A percentile compares a stretch with the other conserved stretches of the same genome.
phyloP scores from a whole-genome alignment of 2,329 filamentous ascomycete species.

The Paecilomyces variotii region DNA sequence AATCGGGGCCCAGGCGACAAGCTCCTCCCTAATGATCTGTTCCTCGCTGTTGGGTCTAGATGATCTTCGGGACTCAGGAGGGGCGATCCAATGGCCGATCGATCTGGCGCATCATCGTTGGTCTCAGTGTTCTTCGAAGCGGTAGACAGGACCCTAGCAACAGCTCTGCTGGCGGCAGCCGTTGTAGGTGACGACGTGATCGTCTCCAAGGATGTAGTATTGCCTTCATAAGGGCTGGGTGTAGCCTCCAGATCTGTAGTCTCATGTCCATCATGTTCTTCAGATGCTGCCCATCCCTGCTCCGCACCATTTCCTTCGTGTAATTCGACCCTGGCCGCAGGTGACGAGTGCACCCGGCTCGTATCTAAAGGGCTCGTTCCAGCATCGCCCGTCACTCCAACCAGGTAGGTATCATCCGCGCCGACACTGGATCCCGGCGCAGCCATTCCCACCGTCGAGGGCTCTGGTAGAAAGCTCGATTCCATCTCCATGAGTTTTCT shows the following conservation, averaged over 20 bases:
- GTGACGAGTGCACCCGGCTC: constrained; percentile 18
- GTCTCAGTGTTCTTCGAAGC: constrained; percentile 12
- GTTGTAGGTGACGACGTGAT: constrained; percentile 39
- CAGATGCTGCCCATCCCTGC: background rate
- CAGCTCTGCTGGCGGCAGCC: constrained; percentile 34
- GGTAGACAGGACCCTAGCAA: constrained; percentile 30
- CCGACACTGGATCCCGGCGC: constrained; percentile 18
- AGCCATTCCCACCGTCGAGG: constrained; percentile 35
- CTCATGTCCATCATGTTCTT: constrained; percentile 8
- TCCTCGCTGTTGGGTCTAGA: constrained; percentile 18
- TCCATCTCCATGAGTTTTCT: constrained; percentile 54
- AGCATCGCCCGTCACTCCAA: constrained; percentile 23
- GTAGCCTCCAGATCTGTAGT: constrained; percentile 13
- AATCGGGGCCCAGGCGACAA: constrained; percentile 17
- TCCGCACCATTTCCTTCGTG: background rate
- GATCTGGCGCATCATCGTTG: constrained; percentile 5
- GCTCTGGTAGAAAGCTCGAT: constrained; percentile 55
- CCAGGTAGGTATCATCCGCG: constrained; percentile 37
- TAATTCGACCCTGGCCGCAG: constrained; percentile 14
- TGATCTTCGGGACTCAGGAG: constrained; percentile 14
- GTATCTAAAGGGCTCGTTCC: constrained; percentile 12
- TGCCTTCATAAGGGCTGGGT: constrained; percentile 13
- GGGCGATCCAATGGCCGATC: constrained; percentile 13
- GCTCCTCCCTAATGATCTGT: constrained; percentile 17
- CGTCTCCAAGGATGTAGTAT: constrained; percentile 34